Evolutionary conservation across 148 eudicot genomes (phyloP).

Genomic region (Heliosperma pusillum): DNA sequence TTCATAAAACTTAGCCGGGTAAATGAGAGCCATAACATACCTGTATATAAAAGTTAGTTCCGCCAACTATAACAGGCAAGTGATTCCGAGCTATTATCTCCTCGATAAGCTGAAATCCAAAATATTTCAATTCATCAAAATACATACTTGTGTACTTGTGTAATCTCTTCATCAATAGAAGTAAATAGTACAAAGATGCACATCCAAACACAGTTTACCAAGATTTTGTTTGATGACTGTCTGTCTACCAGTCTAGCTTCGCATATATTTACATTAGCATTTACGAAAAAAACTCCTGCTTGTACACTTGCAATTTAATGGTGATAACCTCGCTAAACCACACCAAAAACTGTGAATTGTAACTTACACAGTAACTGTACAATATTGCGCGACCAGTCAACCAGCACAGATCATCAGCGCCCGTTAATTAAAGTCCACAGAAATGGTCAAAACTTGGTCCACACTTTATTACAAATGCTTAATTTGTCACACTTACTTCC

Average conservation of each 20-base stretch:
- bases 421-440: neutral
- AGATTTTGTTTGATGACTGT: too few species aligned
- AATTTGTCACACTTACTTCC: too few species aligned
- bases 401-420: neutral
- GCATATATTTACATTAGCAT: too few species aligned
- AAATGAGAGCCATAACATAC: conserved; percentile 29
- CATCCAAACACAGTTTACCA: neutral
- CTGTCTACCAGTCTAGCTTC: too few species aligned
- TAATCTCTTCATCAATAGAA: neutral
- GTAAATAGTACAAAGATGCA: neutral
- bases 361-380: neutral
- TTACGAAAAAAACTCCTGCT: too few species aligned
- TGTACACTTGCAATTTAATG: too few species aligned
- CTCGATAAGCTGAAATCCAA: conserved; percentile 59
- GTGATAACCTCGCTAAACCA: too few species aligned
- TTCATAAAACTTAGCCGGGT: neutral
- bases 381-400: neutral
- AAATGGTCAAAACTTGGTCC: neutral
- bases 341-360: neutral
- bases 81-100: conserved; percentile 59
- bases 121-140: conserved; percentile 5
- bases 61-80: conserved; percentile 89
- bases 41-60: conserved; percentile 97
- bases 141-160: neutral
- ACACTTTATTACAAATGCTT: too few species aligned